Evolutionary conservation across 148 eudicot genomes (phyloP).

Genomic region (Nepenthes gracilis): DNA sequence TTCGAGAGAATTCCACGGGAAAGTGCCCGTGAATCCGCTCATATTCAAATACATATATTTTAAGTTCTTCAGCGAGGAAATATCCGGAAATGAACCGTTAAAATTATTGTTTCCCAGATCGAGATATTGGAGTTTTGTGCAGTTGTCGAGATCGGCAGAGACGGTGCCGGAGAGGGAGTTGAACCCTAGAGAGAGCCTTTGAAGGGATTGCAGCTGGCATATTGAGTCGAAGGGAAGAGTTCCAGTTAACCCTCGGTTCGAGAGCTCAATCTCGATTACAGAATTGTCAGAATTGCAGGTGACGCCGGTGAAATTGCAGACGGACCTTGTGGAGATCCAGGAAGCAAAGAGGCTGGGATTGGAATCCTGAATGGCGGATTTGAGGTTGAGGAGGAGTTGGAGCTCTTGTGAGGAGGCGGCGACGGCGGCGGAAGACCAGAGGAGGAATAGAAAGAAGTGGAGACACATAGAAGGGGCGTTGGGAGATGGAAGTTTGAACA

Average conservation of each 20-base stretch:
- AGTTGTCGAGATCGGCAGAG: constrained; percentile 21
- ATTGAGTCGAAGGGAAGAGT: constrained; percentile 32
- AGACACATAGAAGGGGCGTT: not conserved
- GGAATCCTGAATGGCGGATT: constrained; percentile 29
- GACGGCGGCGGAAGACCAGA: not conserved
- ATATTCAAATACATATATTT: constrained; percentile 34
- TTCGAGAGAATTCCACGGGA: constrained; percentile 59
- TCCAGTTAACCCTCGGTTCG: constrained; percentile 36
- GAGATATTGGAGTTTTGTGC: constrained; percentile 38
- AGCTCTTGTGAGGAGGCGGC: constrained; percentile 14
- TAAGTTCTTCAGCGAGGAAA: constrained; percentile 30
- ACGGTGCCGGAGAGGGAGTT: constrained; percentile 37
- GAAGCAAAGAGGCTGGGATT: constrained; percentile 23
- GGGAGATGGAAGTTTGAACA: no score
- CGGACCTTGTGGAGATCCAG: constrained; percentile 17
- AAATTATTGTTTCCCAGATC: constrained; percentile 71
- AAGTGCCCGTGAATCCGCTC: constrained; percentile 50
- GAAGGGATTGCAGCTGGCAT: constrained; percentile 41
- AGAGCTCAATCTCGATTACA: constrained; percentile 47
- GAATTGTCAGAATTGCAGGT: constrained; percentile 22
- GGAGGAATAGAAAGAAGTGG: not conserved
- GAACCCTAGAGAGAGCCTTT: constrained; percentile 53
- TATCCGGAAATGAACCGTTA: constrained; percentile 44
- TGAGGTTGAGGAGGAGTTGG: constrained; percentile 27
- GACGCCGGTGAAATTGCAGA: constrained; percentile 35